phyloP scores from a whole-genome alignment of 345 rosid genomes.

The Lagerstroemia speciosa region DNA sequence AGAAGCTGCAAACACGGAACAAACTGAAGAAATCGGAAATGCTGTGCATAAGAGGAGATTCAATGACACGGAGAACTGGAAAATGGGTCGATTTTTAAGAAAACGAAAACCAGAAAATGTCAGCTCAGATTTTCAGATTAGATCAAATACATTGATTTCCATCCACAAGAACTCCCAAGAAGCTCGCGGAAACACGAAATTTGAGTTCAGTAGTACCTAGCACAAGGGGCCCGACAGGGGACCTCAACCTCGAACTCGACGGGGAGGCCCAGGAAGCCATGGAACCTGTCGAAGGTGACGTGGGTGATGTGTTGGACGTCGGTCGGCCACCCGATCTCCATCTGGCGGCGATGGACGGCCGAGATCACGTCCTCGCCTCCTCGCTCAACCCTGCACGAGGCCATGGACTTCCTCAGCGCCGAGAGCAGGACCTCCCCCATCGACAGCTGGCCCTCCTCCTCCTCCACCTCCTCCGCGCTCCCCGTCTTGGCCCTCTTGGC shows the following conservation, averaged over 20 bases:
- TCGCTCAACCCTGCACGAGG: conserved; percentile 65
- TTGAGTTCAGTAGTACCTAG: conserved; percentile 40
- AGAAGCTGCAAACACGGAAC: neutral
- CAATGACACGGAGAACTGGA: neutral
- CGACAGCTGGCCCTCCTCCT: conserved; percentile 68
- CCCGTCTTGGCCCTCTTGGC: conserved; percentile 26
- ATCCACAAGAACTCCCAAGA: neutral
- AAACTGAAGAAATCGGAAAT: neutral
- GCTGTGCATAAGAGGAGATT: neutral
- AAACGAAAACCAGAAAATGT: neutral
- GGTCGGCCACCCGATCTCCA: conserved; percentile 96
- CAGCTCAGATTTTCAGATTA: neutral
- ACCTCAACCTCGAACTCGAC: conserved; percentile 92
- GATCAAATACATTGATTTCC: neutral
- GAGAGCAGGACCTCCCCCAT: conserved; percentile 50
- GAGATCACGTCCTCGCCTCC: conserved; percentile 45
- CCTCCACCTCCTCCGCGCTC: conserved; percentile 25
- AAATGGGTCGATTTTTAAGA: neutral
- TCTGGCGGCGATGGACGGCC: conserved; percentile 17
- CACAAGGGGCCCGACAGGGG: conserved; percentile 90
- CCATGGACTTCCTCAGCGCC: conserved; percentile 80
- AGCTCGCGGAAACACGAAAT: neutral
- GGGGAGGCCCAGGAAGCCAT: conserved; percentile 87
- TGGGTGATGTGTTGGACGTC: conserved; percentile 82
- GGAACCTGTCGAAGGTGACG: conserved; percentile 89